Percentiles rank a stretch among this genome's conserved stretches.
Evolutionary conservation across 2,329 filamentous ascomycete genomes (phyloP).

Genomic region (Ceratocystis smalleyi): DNA sequence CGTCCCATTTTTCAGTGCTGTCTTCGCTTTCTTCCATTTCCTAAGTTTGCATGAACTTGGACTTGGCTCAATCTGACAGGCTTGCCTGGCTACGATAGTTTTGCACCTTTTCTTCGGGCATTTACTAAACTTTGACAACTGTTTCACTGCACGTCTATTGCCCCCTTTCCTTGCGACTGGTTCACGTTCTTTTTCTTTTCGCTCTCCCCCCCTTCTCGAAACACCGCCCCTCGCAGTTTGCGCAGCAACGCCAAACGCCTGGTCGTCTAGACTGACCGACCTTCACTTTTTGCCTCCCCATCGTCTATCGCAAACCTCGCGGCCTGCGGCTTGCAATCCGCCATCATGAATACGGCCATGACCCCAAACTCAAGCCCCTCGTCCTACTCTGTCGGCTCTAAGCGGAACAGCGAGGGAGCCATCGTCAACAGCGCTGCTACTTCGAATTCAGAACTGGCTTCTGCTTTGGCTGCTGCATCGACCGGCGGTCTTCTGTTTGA

Average conservation of each 20-base stretch:
- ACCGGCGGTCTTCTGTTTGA: not conserved
- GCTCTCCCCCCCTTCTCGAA: not conserved
- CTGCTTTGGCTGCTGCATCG: not conserved
- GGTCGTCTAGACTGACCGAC: not conserved
- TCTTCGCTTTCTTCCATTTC: too few species aligned
- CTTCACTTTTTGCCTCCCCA: not conserved
- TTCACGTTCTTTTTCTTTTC: not conserved
- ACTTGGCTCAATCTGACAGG: too few species aligned
- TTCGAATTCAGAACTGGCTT: not conserved
- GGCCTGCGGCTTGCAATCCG: not conserved
- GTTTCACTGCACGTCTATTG: too few species aligned
- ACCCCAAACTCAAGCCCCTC: not conserved
- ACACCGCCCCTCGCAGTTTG: not conserved
- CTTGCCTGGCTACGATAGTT: too few species aligned
- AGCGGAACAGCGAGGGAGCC: constrained; percentile 15
- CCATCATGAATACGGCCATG: constrained; percentile 4
- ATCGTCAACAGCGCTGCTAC: not conserved
- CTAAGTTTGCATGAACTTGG: too few species aligned
- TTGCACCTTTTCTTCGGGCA: too few species aligned
- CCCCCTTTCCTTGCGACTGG: too few species aligned
- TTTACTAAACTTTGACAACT: too few species aligned
- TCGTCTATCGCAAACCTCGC: not conserved
- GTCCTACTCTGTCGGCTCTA: constrained; percentile 8
- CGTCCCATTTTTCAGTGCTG: too few species aligned
- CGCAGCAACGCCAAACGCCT: constrained; percentile 9